Base-by-base conservation (phyloP, 31 red algal species). In the Odonthalia washingtoniensis region DNA sequence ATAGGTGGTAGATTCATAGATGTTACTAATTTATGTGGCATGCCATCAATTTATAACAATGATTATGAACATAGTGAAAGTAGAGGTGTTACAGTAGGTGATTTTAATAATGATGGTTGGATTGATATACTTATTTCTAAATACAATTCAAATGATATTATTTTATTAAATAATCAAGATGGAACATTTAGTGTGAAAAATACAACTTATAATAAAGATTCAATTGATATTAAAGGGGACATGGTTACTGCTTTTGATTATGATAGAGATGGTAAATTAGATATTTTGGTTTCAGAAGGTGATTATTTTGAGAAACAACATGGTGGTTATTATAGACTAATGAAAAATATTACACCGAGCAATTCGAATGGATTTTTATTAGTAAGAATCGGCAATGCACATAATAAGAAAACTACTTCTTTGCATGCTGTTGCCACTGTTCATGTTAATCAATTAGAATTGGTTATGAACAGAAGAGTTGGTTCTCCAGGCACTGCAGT, bases 401-500 rank as follows among this genome's bases (percentile, higher is more conserved):
- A 49, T 0, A 62, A 82, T 27, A 40, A 61, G 0, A 40, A 12
- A 4, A 61, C 78, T 34, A 82, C 78, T 67, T 53, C 78, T 0
- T 67, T 82, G 26, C 78, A 82, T 37, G 78, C 78, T 65, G 78
- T 82, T 6, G 78, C 65, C 34, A 68, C 78, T 66, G 81, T 92
- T 31, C 33, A 46, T 39, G 75, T 86, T 46, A 64, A 63, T 31
- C 53, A 44, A 27, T 81, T 72, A 3, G 70, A 73, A 35, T 37
- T 69, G 57, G 67, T 42, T 61, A 35, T 81, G 5, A 81, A 40
- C 5, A 69, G 82, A 42, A 81, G 90, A 1, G 90, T 92, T 12
- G 90, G 90, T 18, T 86, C 90, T 26, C 74, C 82, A 0, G 90
- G 90, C 17, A 74, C 82, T 72, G 72, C 74, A 65, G 76, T 74